Evolutionary conservation across 768 basidiomycete species (phyloP).

Genomic region (Kwoniella sp.): DNA sequence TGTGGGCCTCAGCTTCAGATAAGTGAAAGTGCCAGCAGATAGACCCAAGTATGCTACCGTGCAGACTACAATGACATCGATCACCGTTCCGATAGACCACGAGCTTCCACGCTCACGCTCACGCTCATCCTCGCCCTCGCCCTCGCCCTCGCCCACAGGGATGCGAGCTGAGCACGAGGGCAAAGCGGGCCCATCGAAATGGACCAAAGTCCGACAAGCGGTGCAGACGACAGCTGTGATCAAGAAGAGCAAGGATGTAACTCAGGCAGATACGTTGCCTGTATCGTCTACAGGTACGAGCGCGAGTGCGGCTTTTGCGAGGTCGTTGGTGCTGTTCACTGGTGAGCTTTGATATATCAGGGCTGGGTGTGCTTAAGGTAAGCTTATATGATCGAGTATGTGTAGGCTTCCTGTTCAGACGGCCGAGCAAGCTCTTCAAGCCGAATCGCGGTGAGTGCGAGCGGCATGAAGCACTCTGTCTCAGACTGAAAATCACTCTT

Average conservation of each 20-base stretch:
- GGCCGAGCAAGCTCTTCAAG: constrained; percentile 52
- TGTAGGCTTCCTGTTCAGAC: constrained; percentile 51
- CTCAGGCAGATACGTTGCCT: constrained; percentile 11
- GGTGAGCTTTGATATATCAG: too few species aligned
- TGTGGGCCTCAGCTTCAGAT: too few species aligned
- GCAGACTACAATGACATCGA: background rate
- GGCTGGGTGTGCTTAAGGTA: too few species aligned
- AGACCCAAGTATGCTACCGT: background rate
- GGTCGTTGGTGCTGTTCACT: constrained; percentile 46
- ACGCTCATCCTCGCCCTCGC: background rate
- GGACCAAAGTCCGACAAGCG: constrained; percentile 16
- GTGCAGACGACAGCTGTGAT: constrained; percentile 13
- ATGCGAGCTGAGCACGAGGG: background rate
- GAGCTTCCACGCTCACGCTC: constrained; percentile 4
- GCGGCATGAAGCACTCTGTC: too few species aligned
- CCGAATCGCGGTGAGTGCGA: constrained; percentile 47
- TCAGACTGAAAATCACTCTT: too few species aligned
- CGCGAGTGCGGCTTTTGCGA: constrained; percentile 49
- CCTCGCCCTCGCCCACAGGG: background rate
- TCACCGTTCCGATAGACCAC: constrained; percentile 8
- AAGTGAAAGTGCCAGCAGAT: too few species aligned
- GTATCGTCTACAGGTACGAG: constrained; percentile 38
- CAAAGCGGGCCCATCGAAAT: constrained; percentile 4
- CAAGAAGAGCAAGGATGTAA: constrained; percentile 5
- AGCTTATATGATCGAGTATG: background rate